Percentiles rank a stretch among this genome's conserved stretches.
phyloP scores from a whole-genome alignment of 2,329 filamentous ascomycete genomes.

The Diplocarpon rosae region DNA sequence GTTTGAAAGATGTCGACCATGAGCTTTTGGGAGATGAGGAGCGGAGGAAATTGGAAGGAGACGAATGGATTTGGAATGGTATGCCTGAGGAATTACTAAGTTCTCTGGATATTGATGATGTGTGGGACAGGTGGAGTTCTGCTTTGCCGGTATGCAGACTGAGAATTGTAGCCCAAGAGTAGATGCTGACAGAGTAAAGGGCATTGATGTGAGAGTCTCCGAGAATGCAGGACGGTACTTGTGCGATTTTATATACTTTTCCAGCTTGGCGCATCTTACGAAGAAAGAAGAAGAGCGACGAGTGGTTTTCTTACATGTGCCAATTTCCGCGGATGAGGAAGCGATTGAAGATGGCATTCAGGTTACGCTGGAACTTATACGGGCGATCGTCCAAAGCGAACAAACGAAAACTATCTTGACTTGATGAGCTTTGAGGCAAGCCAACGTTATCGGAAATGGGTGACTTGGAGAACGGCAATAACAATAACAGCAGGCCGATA shows the following conservation, averaged over 20 bases:
- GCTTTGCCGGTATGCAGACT: constrained; percentile 30
- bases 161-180: too few relatives aligned
- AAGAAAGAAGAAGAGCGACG: constrained; percentile 36
- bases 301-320: constrained; percentile 65
- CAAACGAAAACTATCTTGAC: too few relatives aligned
- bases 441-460: too few relatives aligned
- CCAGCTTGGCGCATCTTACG: constrained; percentile 48
- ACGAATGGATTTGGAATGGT: constrained; percentile 42
- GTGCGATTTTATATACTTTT: constrained; percentile 72
- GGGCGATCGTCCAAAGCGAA: constrained; percentile 36
- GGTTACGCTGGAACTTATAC: constrained; percentile 42
- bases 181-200: too few relatives aligned
- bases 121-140: constrained; percentile 44
- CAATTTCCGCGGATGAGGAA: constrained; percentile 42
- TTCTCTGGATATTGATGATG: constrained; percentile 45
- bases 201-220: constrained; percentile 44
- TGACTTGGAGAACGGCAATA: too few relatives aligned
- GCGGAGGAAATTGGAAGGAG: constrained; percentile 29
- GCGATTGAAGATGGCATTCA: constrained; percentile 39
- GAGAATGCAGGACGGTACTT: constrained; percentile 62
- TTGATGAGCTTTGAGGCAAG: too few relatives aligned
- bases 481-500: too few relatives aligned
- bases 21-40: constrained; percentile 39
- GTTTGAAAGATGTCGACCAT: constrained; percentile 58
- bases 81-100: constrained; percentile 45